Percentiles rank a stretch among this genome's conserved stretches.
Evolutionary conservation across 768 basidiomycete species (phyloP).

Genomic region (Dentipellis fragilis): DNA sequence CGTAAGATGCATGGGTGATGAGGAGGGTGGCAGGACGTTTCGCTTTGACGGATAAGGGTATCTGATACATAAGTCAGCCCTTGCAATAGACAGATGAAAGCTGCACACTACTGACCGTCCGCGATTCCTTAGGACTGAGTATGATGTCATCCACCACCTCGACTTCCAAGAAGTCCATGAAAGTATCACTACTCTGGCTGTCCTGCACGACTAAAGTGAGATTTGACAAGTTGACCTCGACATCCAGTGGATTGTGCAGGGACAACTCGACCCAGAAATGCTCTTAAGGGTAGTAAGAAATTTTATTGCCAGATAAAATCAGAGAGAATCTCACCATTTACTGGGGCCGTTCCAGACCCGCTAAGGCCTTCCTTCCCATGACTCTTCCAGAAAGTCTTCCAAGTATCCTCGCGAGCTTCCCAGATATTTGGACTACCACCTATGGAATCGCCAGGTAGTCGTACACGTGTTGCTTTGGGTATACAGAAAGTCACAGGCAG

Average conservation of each 20-base stretch:
- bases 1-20: conserved; percentile 49
- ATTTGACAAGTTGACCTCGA: conserved; percentile 60
- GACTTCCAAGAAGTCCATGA: conserved; percentile 37
- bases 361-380: conserved; percentile 46
- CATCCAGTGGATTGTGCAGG: conserved; percentile 61
- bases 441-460: conserved; percentile 41
- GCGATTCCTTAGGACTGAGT: conserved; percentile 54
- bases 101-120: conserved; percentile 36
- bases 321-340: conserved; percentile 39
- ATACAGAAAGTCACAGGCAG: conserved; percentile 64
- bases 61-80: conserved; percentile 23
- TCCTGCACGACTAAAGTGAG: conserved; percentile 47
- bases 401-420: conserved; percentile 55
- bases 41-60: conserved; percentile 55
- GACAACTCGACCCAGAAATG: conserved; percentile 68
- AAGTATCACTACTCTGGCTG: conserved; percentile 21
- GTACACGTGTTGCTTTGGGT: conserved; percentile 42
- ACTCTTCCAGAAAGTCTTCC: conserved; percentile 50
- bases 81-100: background rate
- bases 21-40: conserved; percentile 40
- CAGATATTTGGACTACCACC: conserved; percentile 40
- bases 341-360: conserved; percentile 45
- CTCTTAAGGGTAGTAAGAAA: conserved; percentile 33
- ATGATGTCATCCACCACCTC: conserved; percentile 52
- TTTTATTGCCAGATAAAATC: background rate